Base-by-base conservation (phyloP, 768 basidiomycete species). In the Coprinellus micaceus region DNA sequence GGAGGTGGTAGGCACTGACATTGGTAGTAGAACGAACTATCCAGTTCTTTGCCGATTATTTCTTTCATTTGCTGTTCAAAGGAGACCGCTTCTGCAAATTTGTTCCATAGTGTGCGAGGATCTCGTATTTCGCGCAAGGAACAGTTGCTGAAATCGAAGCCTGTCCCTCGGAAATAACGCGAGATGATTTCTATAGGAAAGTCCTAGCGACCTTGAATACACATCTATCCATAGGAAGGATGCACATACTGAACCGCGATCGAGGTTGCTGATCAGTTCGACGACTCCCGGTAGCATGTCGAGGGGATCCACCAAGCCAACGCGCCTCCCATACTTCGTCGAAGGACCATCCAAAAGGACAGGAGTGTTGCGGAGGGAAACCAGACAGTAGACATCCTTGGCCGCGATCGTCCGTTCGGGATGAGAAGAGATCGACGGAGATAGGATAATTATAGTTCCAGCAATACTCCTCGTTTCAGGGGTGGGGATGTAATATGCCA, bases 271-370 rank as follows among this genome's bases (percentile, higher is more conserved):
- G 7, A 17, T 26, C n/a, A 74, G 58, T 39, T 77, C 71, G 56
- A 73, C 80, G 25, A 78, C 63, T 29, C 68, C 69, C 1, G 79
- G 77, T 17, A 76, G 53, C 81, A 84, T 83, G 62, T 84, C 82
- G n/a, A 83, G 67, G 4, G 82, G 82, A 61, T 84, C 82, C 10
- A 82, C 66, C 19, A 83, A 73, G 28, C 76, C 79, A 33, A 83
- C 73, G 11, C 66, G 62, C 12, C 65, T 64, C 19, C 77, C 80
- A 58, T 77, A 71, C 52, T 68, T 70, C 43, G 67, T 67, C 2
- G 47, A 24, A 22, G 56, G 44, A 12, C 61, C 46, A 17, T 65
- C 69, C 15, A 69, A 69, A 52, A 80, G 71, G 2, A 80, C 71
- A 2, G 82, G 82, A 19, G 74, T 48, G 58, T 75, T 70, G 25